These are phyloP conservation scores for Dothideomycetes sp. DNA, from an alignment of 2,329 filamentous ascomycete species.

Conservation along the genomic window DNA sequence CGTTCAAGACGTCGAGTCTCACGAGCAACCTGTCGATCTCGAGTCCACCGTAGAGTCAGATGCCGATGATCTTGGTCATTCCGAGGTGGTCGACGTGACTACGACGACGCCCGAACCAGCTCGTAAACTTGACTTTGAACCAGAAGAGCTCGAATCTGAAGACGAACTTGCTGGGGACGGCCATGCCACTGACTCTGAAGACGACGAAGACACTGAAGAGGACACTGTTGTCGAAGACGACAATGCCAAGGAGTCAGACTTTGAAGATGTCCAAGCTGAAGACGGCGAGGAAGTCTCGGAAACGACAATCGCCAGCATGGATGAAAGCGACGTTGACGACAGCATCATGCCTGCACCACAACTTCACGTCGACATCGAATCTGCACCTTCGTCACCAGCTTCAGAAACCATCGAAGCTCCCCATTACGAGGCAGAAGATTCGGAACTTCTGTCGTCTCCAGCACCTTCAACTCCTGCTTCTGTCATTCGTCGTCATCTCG, in stretches of 20 bases:
- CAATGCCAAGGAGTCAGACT: constrained; percentile 10
- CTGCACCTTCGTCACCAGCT: constrained; percentile 6
- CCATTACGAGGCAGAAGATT: constrained; percentile 1
- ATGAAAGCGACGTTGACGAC: constrained; percentile 11
- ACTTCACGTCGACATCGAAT: constrained; percentile 8
- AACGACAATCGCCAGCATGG: background rate
- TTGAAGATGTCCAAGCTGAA: constrained; percentile 1
- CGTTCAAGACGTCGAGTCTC: background rate
- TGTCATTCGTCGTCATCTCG: constrained; percentile 2
- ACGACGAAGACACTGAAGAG: constrained; percentile 16
- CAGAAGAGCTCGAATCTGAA: constrained; percentile 1
- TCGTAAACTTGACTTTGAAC: background rate
- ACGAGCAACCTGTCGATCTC: background rate
- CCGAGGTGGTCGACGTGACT: background rate
- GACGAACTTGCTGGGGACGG: constrained; percentile 5
- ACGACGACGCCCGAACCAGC: constrained; percentile 1
- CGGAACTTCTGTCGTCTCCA: constrained; percentile 11
- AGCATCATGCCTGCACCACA: constrained; percentile 6
- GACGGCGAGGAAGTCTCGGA: constrained; percentile 14
- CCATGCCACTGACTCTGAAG: background rate
- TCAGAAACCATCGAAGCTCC: background rate
- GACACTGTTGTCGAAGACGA: background rate
- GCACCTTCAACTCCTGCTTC: constrained; percentile 6
- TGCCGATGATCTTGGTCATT: constrained; percentile 2
- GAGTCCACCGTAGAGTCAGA: background rate